These are phyloP conservation scores for Penicillium riverlandense DNA, from an alignment of 495 filamentous ascomycete genomes.

Conservation along the genomic window DNA sequence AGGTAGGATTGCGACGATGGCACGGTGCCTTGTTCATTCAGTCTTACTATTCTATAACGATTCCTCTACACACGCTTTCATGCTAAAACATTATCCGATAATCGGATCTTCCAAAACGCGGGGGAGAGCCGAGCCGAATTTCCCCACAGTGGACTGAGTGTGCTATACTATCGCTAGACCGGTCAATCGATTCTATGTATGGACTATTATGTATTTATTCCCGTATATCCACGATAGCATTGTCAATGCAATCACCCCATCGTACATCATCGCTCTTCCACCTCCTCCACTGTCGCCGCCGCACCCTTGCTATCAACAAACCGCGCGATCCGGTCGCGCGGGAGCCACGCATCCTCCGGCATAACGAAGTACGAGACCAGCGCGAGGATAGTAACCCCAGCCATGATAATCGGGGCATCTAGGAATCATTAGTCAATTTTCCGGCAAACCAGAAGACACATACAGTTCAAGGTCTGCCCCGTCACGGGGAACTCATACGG, in stretches of 20 bases:
- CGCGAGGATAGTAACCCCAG: conserved; percentile 39
- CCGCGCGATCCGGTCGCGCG: conserved; percentile 32
- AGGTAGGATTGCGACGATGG: no score
- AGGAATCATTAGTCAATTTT: background rate
- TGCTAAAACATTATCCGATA: no score
- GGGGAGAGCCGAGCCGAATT: no score
- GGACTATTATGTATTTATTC: no score
- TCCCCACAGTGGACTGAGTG: no score
- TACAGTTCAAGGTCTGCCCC: conserved; percentile 40
- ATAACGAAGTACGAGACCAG: conserved; percentile 41
- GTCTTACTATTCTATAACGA: no score
- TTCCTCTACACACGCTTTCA: no score
- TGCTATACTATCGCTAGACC: no score
- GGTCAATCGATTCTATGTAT: no score
- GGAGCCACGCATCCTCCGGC: conserved; percentile 41
- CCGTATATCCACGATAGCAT: background rate
- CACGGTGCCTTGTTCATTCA: no score
- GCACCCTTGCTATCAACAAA: conserved; percentile 42
- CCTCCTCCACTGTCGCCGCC: conserved; percentile 18
- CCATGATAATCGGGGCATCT: conserved; percentile 47
- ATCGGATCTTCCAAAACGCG: no score
- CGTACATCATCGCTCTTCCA: conserved; percentile 9
- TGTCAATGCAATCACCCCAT: background rate
- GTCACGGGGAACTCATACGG: conserved; percentile 39
- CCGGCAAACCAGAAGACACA: background rate